Evolutionary conservation across 257 asterid species (phyloP), one percentile per base, ranked within the genome.

Genomic region (Galeopsis tetrahit): DNA sequence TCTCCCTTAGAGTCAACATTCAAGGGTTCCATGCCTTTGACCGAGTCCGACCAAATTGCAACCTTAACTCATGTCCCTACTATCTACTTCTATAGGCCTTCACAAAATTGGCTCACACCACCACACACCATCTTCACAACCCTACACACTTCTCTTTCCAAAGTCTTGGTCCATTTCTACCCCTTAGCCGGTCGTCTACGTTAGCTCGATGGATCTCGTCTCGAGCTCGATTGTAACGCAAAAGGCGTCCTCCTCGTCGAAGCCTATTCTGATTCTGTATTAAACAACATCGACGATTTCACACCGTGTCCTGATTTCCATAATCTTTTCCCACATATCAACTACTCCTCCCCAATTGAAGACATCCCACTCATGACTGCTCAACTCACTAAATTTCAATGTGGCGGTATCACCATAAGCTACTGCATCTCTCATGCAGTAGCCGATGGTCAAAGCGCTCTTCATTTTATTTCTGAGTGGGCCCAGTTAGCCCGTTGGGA

Each of bases 401-500:
- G 91, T 48, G 90, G 94, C n/a, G 91, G 89, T 28, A 53, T 84
- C 53, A 60, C 85, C 2, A 83, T 89, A 0, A 78, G 93, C 60
- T 70, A 63, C 46, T 48, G 79, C 10, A 70, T 84, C 13, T 89
- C 91, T 2, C 96, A 89, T 34, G 87, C 79, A 1, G 82, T 84
- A 49, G 86, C 13, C 2, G 96, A 89, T 10, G 96, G 96, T 1
- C 86, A 71, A 10, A 84, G 93, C 43, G 85, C 86, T 3, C 79
- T 81, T 14, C 88, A 85, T 62, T 89, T 89, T 79, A 55, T 85
- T 67, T 56, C 80, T 0, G 91, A 87, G 48, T 89, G 91, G 93
- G 91, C 91, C 0, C 70, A 77, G 14, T 57, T 81, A 0, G 82
- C 90, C 3, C 82, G 89, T 0, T 91, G 93, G 1, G 84, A 80